Evolutionary conservation across 2,329 filamentous ascomycete genomes (phyloP), one percentile per base, ranked within the genome.

Genomic region (Botrytis hyacinthi): DNA sequence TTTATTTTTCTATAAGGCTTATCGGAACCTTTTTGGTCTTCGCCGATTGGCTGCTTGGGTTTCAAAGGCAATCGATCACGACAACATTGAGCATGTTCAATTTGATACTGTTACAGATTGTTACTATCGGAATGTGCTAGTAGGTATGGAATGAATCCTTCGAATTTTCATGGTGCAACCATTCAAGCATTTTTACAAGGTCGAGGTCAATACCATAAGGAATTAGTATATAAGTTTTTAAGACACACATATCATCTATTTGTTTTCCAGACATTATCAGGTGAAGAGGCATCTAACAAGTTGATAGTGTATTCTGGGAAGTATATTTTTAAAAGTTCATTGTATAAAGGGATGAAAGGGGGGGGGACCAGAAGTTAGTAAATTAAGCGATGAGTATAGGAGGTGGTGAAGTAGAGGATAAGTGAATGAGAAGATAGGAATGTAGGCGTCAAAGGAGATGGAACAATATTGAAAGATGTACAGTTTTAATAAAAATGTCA

Each of bases 1-100:
- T 51, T 60, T 46, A 69, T 63, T 65, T 66, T 69, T 61, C 66
- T 66, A 26, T 44, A 46, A 54, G 32, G 32, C 26, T 22, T 54
- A 61, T 72, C 71, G 62, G 71, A 60, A 7, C 40, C 69, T 72
- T 72, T 66, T 60, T 40, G 42, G 20, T 48, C 29, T 10, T 67
- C 48, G 37, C 71, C 71, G 71, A 72, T 44, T 61, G 46, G 63
- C 51, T 32, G 29, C 20, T 29, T 26, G 35, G 16, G 35, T 22
- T 42, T 57, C 3, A 7, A 42, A 37, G 48, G 9, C 22, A 40
- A 57, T 57, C 18, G 18, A 42, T 48, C n/a, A 37, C 35, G 51
- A 29, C 32, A 29, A n/a, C 37, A 63, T 29, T 40, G 32, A 29
- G 22, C 46, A 40, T n/a, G 26, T 54, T 8, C 4, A 40, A 20